A percentile compares a stretch with the other conserved stretches of the same genome.
Evolutionary conservation across 257 asterid genomes (phyloP).

Genomic region (Vinca minor): DNA sequence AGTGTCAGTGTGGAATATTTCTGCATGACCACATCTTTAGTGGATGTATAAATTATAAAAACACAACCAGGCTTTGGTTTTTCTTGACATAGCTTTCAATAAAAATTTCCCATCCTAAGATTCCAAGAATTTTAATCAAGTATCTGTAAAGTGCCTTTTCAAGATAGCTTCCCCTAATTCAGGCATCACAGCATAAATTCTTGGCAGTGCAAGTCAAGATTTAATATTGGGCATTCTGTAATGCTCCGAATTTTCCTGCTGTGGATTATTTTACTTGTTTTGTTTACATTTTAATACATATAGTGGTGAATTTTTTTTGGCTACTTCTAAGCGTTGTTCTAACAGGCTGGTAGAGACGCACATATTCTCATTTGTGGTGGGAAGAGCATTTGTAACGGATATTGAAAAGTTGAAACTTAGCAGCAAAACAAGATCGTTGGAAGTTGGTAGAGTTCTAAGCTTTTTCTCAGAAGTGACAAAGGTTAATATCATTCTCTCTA

Average conservation of each 20-base stretch:
- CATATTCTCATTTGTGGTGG: conserved; percentile 93
- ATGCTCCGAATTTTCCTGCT: background rate
- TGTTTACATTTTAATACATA: background rate
- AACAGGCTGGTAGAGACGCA: conserved; percentile 98
- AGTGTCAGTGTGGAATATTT: background rate
- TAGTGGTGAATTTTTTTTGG: background rate
- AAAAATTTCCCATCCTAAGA: background rate
- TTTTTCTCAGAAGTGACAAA: conserved; percentile 76
- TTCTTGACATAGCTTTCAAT: background rate
- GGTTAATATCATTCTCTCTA: conserved; percentile 39
- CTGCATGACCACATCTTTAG: background rate
- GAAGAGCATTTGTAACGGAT: conserved; percentile 98
- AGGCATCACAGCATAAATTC: background rate
- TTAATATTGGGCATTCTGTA: background rate
- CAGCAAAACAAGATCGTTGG: conserved; percentile 84
- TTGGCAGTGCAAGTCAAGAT: background rate
- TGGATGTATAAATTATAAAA: background rate
- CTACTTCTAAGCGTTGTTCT: conserved; percentile 24
- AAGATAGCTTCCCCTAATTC: background rate
- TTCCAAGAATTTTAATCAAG: background rate
- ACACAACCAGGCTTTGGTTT: background rate
- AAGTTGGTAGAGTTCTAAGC: conserved; percentile 67
- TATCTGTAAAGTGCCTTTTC: background rate
- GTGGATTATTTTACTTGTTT: background rate
- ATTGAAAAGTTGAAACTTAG: conserved; percentile 91